These are phyloP conservation scores for Pythium dissimile DNA, from an alignment of 352 stramenopile genomes.

Conservation along the genomic window DNA sequence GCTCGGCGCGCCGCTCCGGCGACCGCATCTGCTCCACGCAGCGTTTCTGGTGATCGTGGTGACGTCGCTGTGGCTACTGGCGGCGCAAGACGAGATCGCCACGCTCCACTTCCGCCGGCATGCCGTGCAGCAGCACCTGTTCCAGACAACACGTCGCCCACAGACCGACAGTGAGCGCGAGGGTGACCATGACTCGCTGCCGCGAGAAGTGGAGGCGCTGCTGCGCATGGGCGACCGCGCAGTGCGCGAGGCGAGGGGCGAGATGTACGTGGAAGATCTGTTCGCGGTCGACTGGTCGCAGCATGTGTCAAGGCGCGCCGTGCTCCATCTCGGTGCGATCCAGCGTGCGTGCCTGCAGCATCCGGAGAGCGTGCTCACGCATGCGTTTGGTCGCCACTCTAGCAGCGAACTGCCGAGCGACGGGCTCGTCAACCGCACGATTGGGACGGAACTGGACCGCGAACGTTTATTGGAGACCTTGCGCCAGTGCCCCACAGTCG, in stretches of 20 bases:
- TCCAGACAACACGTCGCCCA: neutral
- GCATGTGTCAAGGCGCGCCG: slow-evolving; percentile 15
- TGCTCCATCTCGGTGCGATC: slow-evolving; percentile 47
- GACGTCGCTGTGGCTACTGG: neutral
- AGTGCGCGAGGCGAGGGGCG: slow-evolving; percentile 8
- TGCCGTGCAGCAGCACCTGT: neutral
- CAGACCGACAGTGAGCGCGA: no score
- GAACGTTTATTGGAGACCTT: slow-evolving; percentile 36
- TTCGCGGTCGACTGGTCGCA: slow-evolving; percentile 12
- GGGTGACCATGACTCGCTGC: neutral
- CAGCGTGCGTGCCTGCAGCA: slow-evolving; percentile 43
- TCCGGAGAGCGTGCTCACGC: slow-evolving; percentile 37
- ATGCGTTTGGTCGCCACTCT: neutral
- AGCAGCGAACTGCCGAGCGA: neutral
- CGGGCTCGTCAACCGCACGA: slow-evolving; percentile 26
- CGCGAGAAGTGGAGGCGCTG: neutral
- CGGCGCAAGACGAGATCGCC: neutral
- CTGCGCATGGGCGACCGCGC: slow-evolving; percentile 4
- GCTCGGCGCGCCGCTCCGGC: neutral
- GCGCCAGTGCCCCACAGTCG: slow-evolving; percentile 45
- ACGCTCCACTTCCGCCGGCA: neutral
- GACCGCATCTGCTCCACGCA: neutral
- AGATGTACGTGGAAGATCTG: slow-evolving; percentile 6
- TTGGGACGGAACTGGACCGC: slow-evolving; percentile 16
- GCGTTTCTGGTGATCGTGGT: neutral